phyloP scores from a whole-genome alignment of 2,329 filamentous ascomycete species.

The Beauveria varroae region DNA sequence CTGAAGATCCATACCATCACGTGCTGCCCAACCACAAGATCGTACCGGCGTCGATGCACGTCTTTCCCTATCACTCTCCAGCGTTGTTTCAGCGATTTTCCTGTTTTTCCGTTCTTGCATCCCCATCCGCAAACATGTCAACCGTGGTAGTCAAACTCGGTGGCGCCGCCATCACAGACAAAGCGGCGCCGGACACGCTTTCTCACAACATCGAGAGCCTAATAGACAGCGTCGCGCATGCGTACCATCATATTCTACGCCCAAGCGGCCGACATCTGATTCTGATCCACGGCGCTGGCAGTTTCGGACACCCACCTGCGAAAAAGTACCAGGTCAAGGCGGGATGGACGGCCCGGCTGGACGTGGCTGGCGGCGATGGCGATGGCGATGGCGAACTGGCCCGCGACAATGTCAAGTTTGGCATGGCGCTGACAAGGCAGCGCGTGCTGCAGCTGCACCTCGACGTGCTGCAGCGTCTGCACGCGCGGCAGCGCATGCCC shows the following conservation, averaged over 20 bases:
- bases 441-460: slow-evolving; percentile 10
- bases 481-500: neutral
- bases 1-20: neutral
- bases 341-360: neutral
- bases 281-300: slow-evolving; percentile 10
- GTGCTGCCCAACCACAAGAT: neutral
- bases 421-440: slow-evolving; percentile 10
- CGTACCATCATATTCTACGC: neutral
- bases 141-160: slow-evolving; percentile 11
- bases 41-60: neutral
- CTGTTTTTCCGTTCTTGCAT: neutral
- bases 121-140: neutral
- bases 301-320: slow-evolving; percentile 12
- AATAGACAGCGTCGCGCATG: slow-evolving; percentile 2
- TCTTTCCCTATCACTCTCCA: neutral
- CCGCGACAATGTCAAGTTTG: slow-evolving; percentile 1
- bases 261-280: neutral
- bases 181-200: slow-evolving; percentile 1
- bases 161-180: slow-evolving; percentile 12
- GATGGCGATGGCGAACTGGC: neutral
- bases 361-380: neutral
- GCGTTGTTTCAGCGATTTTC: neutral
- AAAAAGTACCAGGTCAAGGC: slow-evolving; percentile 11
- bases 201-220: slow-evolving; percentile 1
- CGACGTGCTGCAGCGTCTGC: neutral